Conservation (phyloP, 441 rosid genomes). For the Euphorbia celastroides region DNA sequence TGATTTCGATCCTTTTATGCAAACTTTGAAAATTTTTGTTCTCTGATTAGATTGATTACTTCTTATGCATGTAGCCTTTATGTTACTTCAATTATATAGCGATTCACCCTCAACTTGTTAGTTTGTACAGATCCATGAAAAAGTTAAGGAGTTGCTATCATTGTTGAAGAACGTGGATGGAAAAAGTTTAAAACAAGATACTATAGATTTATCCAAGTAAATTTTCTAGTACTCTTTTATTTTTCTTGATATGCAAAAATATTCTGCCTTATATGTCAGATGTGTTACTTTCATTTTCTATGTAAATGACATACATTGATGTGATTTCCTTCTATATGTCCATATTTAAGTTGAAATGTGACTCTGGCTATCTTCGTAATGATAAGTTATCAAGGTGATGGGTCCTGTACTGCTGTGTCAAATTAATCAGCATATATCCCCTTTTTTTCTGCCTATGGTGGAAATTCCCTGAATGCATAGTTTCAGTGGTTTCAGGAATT, state of each 20-base stretch:
- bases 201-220: conserved; percentile 46
- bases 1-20: not conserved
- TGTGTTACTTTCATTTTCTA: conserved; percentile 8
- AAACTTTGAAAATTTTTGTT: not conserved
- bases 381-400: not conserved
- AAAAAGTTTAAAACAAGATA: conserved; percentile 46
- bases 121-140: conserved; percentile 45
- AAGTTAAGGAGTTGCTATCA: conserved; percentile 57
- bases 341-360: not conserved
- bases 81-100: not conserved
- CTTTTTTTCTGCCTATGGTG: too few species aligned
- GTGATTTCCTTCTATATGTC: not conserved
- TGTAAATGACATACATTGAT: not conserved
- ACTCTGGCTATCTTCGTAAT: not conserved
- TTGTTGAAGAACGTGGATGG: conserved; percentile 39
- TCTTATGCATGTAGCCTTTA: not conserved
- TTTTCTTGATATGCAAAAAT: conserved; percentile 11
- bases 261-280: not conserved
- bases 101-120: conserved; percentile 15
- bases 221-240: conserved; percentile 14
- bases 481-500: too few species aligned
- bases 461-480: too few species aligned
- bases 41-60: not conserved
- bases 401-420: not conserved
- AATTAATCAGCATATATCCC: not conserved